Percentiles rank a stretch among this genome's conserved stretches.
phyloP scores from a whole-genome alignment of 495 filamentous ascomycete species.

The Hyphodiscus hymeniophilus region DNA sequence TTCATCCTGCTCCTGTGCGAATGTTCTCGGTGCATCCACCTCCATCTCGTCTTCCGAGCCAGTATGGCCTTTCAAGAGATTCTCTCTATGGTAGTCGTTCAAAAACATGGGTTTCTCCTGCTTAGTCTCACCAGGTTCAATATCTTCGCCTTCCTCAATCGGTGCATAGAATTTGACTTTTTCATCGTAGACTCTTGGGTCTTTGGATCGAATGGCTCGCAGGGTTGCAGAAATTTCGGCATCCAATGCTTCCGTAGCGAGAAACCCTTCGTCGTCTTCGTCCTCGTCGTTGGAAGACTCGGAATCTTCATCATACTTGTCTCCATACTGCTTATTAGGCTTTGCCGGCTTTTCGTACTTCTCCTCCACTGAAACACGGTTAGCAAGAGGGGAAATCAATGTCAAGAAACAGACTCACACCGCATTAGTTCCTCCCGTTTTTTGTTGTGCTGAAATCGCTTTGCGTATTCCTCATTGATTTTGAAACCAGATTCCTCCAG shows the following conservation, averaged over 20 bases:
- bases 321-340: conserved; percentile 30
- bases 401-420: conserved; percentile 41
- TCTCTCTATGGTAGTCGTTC: conserved; percentile 82
- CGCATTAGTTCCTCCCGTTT: conserved; percentile 83
- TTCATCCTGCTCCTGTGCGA: conserved; percentile 76
- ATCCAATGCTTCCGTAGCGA: conserved; percentile 76
- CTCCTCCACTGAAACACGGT: conserved; percentile 57
- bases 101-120: conserved; percentile 81
- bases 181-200: conserved; percentile 82
- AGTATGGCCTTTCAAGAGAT: conserved; percentile 57
- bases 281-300: conserved; percentile 61
- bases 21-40: conserved; percentile 49
- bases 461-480: conserved; percentile 86
- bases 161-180: conserved; percentile 66
- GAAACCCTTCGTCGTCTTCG: conserved; percentile 82
- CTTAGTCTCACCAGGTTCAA: conserved; percentile 28
- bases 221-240: conserved; percentile 79
- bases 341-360: conserved; percentile 51
- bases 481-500: conserved; percentile 50
- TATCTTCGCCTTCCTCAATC: conserved; percentile 43
- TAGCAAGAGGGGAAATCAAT: conserved; percentile 4
- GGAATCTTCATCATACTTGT: conserved; percentile 38
- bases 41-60: conserved; percentile 47
- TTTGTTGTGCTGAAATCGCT: conserved; percentile 91
- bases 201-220: conserved; percentile 77